These are phyloP conservation scores for Coemansia interrupta DNA, from an alignment of 192 early-diverging fungal species.

Conservation along the genomic window DNA sequence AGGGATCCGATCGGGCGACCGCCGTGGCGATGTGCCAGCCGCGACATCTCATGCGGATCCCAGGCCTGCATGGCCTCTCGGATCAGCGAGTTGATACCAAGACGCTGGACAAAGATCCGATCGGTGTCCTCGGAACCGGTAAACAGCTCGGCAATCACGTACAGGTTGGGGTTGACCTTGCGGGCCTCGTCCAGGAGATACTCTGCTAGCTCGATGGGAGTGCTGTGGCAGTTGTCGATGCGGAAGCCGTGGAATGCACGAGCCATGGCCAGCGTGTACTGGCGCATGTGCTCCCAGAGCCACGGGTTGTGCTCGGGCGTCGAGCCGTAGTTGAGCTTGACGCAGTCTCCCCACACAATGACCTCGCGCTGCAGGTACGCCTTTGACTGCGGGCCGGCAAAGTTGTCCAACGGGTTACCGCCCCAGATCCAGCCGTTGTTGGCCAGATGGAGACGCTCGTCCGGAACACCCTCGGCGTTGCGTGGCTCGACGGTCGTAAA, in stretches of 20 bases:
- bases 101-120: conserved; percentile 81
- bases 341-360: conserved; percentile 99
- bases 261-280: conserved; percentile 88
- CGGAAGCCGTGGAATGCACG: conserved; percentile 90
- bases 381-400: conserved; percentile 81
- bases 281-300: conserved; percentile 91
- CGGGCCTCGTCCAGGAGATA: conserved; percentile 90
- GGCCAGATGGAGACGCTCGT: conserved; percentile 73
- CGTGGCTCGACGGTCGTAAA: conserved; percentile 85
- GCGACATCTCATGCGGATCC: conserved; percentile 84
- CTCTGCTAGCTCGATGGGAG: conserved; percentile 90
- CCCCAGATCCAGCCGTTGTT: conserved; percentile 99
- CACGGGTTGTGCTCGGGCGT: conserved; percentile 84
- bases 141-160: conserved; percentile 97
- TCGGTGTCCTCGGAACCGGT: conserved; percentile 96
- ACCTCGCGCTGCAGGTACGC: conserved; percentile 93
- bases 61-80: conserved; percentile 98
- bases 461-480: conserved; percentile 55
- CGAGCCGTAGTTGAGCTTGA: conserved; percentile 93
- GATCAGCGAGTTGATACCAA: conserved; percentile 96
- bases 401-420: conserved; percentile 85
- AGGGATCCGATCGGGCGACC: conserved; percentile 87
- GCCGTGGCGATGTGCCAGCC: conserved; percentile 86
- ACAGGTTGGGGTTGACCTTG: conserved; percentile 79
- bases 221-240: conserved; percentile 99